Evolutionary conservation across 768 basidiomycete genomes (phyloP), one percentile per base, ranked within the genome.

Genomic region (Lactarius deliciosus): DNA sequence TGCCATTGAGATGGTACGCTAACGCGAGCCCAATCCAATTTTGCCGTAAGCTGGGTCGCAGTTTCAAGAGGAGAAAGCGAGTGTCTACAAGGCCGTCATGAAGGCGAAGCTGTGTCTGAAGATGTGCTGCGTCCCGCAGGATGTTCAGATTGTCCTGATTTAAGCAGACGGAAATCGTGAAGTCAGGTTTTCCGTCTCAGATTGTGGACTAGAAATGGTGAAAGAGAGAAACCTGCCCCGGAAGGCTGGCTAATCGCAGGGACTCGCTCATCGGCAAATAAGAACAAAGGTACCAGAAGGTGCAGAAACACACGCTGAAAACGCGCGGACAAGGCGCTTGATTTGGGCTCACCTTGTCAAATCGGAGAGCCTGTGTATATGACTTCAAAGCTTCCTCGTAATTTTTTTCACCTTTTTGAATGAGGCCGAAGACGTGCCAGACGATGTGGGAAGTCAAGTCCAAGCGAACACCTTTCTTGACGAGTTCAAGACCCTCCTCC

Each of bases 391-490:
- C 95, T 73, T 96, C 94, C 70, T 93, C 92, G 72, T 94, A 98
- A 74, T 96, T 94, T 77, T 91, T 95, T 75, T 97, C 92, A 10
- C 89, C 90, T 76, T 96, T 94, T 76, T 95, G 91, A 25, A 97
- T 87, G 73, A 99, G 89, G 32, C 94, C 97, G 75, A 94, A 91
- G 70, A 98, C 96, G 77, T 99, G 97, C 96, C 97, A 98, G 74
- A 89, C 90, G 74, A 99, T 98, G 73, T 98, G 95, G 22, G 93
- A 95, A 38, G 85, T 88, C 63, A 92, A 78, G 77, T 96, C 92
- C 57, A 88, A 81, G 53, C 86, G 83, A 70, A 93, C 83, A 65
- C 94, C 94, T 72, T 91, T 89, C 80, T 90, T 90, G 70, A 94
- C 89, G 55, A 93, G 83, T 43, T 91, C 88, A 65, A 91, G 80